Evolutionary conservation across 805 yeast species (phyloP), one percentile per base, ranked within the genome.

Genomic region (Brettanomyces naardenensis): DNA sequence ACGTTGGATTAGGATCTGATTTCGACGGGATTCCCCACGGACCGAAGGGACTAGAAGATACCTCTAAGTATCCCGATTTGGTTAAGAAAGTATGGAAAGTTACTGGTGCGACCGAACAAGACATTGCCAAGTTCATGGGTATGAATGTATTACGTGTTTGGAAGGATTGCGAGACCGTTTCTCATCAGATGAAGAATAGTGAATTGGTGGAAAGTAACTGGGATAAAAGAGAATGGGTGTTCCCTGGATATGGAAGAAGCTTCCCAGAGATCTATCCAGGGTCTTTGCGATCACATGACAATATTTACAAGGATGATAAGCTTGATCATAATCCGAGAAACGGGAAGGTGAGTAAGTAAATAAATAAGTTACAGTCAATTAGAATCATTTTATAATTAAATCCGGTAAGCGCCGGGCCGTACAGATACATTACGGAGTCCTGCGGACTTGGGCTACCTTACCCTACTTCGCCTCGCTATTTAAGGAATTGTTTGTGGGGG

Each of bases 1-100:
- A 68, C 45, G 73, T 71, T 33, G 76, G 76, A 1, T 47, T 71
- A n/a, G 78, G 78, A 1, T 62, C 69, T 4, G 78, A 72, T 49
- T 71, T 70, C 44, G 78, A 72, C 47, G 78, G 77, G 11, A 71
- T 71, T 36, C 68, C 69, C 1, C 15, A 49, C 40, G 54, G 54
- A 1, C 77, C 78, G 5, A 47, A 41, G 14, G 78, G 76, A 0
- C 50, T 73, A n/a, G 76, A 72, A 47, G 75, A 73, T 45, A 76
- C 70, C 1, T 69, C 76, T 10, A 73, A 71, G 46, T 73, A 72
- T 44, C 78, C 78, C 0, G 73, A 68, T 29, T 51, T 73, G 36
- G 48, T 72, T 21, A 61, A 59, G 39, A 51, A 44, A 27, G 48
- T 52, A 20, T 53, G 56, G 59, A 33, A 36, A 28, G 51, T 33